These are phyloP conservation scores for Circinella umbellata DNA, from an alignment of 371 early-diverging fungal genomes.

Conservation along the genomic window DNA sequence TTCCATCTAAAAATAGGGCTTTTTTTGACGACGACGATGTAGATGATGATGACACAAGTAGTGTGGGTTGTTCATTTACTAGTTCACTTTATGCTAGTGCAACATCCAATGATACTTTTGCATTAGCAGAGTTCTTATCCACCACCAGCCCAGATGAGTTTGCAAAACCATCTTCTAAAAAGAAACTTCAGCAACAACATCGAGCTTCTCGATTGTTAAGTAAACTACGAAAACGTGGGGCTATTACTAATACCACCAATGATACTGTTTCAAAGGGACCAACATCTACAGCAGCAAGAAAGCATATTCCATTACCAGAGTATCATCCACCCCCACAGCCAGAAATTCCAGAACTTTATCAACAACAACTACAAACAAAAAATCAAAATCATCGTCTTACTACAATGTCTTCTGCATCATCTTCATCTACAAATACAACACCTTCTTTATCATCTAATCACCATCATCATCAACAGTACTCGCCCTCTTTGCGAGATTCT, in stretches of 20 bases:
- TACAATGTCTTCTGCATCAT: neutral
- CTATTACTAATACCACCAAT: slow-evolving; percentile 7
- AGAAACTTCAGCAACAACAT: slow-evolving; percentile 18
- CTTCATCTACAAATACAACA: neutral
- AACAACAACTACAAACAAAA: too few relatives aligned
- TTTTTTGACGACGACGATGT: slow-evolving; percentile 31
- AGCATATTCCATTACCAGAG: slow-evolving; percentile 29
- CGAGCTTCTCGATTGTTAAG: slow-evolving; percentile 38
- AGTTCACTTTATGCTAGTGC: slow-evolving; percentile 6
- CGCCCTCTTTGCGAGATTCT: slow-evolving; percentile 32
- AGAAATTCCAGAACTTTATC: neutral
- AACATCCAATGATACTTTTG: slow-evolving; percentile 26
- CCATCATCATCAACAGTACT: neutral
- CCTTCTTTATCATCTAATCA: neutral
- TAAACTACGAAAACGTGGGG: slow-evolving; percentile 31
- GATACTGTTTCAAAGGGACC: neutral
- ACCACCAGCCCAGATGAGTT: slow-evolving; percentile 47
- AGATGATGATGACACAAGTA: slow-evolving; percentile 24
- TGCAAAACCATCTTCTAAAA: slow-evolving; percentile 11
- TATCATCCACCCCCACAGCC: slow-evolving; percentile 19
- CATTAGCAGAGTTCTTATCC: slow-evolving; percentile 42
- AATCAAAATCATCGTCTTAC: too few relatives aligned
- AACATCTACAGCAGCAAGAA: neutral
- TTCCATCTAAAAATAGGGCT: slow-evolving; percentile 20
- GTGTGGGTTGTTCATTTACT: slow-evolving; percentile 7